Base-by-base conservation (phyloP, 176 grass and related monocot genomes). In the Aegilops tauschii region DNA sequence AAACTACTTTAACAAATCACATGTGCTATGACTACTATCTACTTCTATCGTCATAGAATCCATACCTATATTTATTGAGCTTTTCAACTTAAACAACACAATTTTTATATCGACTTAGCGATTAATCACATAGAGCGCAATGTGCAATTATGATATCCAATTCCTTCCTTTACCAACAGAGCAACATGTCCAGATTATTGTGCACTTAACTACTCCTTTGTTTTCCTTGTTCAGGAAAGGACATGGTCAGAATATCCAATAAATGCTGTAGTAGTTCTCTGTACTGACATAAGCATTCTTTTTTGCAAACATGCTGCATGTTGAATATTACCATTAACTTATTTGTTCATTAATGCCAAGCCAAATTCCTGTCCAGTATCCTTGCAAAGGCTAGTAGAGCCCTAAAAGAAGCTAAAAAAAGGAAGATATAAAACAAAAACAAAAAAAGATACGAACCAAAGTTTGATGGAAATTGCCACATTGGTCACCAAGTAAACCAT, bases 401-500 rank as follows among this genome's bases (percentile, higher is more conserved):
- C 54, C n/a, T 64, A 18, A 65, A 85, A 13, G 61, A 77, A 77
- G 62, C n/a, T 21, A 12, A 75, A 78, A 76, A 13, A 47, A 66
- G 25, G 61, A 82, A 68, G 27, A 67, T 30, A 67, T 23, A 76
- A 87, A 91, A 68, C 0, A 13, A 13, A 0, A 13, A 0, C n/a
- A 83, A 80, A 47, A 13, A 31, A 63, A 69, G 47, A 71, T 88
- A 88, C 86, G 74, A 90, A 91, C 84, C 70, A 78, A 88, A 75
- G 70, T 88, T 85, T 45, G 86, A 88, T 93, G 92, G 88, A 88
- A 88, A 80, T 90, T 88, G 86, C 88, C 88, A 93, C 88, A 93
- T 88, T 65, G 65, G 86, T 90, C 82, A 39, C 79, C 90, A 84
- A 76, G 86, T 83, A 88, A 90, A 93, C 74, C 78, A 93, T 83